phyloP scores from a whole-genome alignment of 441 rosid species.

The Croton laevigatus region DNA sequence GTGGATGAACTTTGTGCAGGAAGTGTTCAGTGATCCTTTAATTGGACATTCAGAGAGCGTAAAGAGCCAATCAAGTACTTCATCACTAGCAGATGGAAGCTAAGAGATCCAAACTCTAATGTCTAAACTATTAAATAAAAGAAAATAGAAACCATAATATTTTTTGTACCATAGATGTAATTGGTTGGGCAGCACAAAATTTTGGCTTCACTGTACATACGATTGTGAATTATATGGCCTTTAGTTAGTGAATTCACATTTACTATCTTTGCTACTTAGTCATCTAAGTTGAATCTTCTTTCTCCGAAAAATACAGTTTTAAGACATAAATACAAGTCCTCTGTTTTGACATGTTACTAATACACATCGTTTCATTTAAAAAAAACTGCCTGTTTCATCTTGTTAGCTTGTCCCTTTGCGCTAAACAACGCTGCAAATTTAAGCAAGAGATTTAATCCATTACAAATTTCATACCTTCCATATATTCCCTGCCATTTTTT shows the following conservation, averaged over 20 bases:
- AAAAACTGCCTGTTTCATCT: no score
- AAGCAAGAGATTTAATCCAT: no score
- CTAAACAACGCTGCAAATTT: no score
- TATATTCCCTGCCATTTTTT: no score
- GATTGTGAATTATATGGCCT: neutral
- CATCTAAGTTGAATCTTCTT: neutral
- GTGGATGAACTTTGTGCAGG: slow-evolving; percentile 33
- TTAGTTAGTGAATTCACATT: slow-evolving; percentile 1
- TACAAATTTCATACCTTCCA: no score
- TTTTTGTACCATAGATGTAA: neutral
- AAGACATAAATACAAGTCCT: no score
- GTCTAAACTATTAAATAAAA: neutral
- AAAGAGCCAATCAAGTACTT: slow-evolving; percentile 35
- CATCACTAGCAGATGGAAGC: slow-evolving; percentile 12
- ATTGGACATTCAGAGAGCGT: slow-evolving; percentile 32
- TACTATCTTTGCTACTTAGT: neutral
- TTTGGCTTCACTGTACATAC: slow-evolving; percentile 1
- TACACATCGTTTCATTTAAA: no score
- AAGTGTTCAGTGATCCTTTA: slow-evolving; percentile 39
- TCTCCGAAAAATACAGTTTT: no score
- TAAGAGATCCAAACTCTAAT: neutral
- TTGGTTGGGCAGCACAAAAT: neutral
- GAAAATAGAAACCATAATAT: neutral
- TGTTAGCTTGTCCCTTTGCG: no score
- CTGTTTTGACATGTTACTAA: no score